Evolutionary conservation across 2,329 filamentous ascomycete species (phyloP).

Genomic region (Talaromyces atroroseus): DNA sequence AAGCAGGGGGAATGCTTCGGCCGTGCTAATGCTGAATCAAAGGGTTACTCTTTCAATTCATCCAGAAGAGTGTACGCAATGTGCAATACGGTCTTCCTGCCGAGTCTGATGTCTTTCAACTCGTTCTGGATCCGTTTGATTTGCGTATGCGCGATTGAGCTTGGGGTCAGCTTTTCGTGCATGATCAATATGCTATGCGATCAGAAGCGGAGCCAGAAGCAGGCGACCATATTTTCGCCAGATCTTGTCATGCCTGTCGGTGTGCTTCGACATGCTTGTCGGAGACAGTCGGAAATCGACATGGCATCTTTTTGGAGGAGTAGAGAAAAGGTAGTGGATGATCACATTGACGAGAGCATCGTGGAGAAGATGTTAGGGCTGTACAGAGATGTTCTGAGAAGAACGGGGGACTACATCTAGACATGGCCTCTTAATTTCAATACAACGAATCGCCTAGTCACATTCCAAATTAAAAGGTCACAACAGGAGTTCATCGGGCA

Average conservation of each 20-base stretch:
- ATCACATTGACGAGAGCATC: not conserved
- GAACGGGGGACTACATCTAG: not conserved
- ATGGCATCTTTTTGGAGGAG: not conserved
- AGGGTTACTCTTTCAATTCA: not conserved
- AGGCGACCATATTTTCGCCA: not conserved
- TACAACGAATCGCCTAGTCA: no score
- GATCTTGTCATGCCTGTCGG: not conserved
- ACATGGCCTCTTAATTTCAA: not conserved
- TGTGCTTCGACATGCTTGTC: not conserved
- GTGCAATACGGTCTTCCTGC: constrained; percentile 9
- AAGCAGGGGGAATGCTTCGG: not conserved
- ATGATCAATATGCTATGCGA: constrained; percentile 6
- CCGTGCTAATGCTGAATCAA: not conserved
- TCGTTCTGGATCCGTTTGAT: constrained; percentile 12
- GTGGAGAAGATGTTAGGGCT: not conserved
- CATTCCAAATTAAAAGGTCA: no score
- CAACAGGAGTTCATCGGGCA: no score
- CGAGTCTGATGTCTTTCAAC: constrained; percentile 12
- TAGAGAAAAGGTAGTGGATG: not conserved
- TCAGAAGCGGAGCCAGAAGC: no score
- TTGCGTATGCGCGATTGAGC: constrained; percentile 10
- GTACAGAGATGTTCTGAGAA: not conserved
- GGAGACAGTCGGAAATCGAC: no score
- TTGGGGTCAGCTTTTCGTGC: not conserved
- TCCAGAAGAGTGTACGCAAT: not conserved